Conservation (phyloP, 1,139 yeast species). For the Debaryomycetaceae sp. region DNA sequence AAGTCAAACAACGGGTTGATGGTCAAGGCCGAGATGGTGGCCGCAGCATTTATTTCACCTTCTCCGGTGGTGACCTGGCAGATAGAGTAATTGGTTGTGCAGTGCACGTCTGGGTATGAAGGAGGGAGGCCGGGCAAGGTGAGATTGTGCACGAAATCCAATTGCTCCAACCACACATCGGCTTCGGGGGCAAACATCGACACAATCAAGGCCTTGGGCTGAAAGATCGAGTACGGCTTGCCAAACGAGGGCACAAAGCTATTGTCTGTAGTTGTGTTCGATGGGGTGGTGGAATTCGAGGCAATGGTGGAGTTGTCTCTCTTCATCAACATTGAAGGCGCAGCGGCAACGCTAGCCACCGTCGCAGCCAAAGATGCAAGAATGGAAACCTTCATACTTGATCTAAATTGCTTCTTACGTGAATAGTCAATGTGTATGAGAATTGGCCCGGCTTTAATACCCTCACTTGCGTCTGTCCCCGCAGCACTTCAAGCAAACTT, state of each 20-base stretch:
- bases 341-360: conserved; percentile 7
- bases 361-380: conserved; percentile 5
- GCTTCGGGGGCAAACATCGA: conserved; percentile 56
- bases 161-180: conserved; percentile 48
- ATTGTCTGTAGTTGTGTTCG: conserved; percentile 10
- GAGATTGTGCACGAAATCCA: conserved; percentile 47
- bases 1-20: conserved; percentile 55
- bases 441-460: no score
- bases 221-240: conserved; percentile 35
- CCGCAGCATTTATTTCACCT: conserved; percentile 66
- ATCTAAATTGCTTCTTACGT: no score
- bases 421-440: no score
- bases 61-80: conserved; percentile 68
- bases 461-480: no score
- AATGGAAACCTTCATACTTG: conserved; percentile 5
- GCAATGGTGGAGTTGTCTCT: conserved; percentile 5
- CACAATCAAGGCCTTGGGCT: conserved; percentile 53
- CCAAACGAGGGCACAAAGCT: conserved; percentile 24
- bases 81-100: conserved; percentile 48
- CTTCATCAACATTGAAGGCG: conserved; percentile 6
- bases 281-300: conserved; percentile 10
- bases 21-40: conserved; percentile 52
- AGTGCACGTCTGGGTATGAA: conserved; percentile 51
- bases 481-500: no score
- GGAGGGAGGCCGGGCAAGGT: conserved; percentile 66